Conservation (phyloP, 148 eudicot species). For the Amaranthus palmeri region DNA sequence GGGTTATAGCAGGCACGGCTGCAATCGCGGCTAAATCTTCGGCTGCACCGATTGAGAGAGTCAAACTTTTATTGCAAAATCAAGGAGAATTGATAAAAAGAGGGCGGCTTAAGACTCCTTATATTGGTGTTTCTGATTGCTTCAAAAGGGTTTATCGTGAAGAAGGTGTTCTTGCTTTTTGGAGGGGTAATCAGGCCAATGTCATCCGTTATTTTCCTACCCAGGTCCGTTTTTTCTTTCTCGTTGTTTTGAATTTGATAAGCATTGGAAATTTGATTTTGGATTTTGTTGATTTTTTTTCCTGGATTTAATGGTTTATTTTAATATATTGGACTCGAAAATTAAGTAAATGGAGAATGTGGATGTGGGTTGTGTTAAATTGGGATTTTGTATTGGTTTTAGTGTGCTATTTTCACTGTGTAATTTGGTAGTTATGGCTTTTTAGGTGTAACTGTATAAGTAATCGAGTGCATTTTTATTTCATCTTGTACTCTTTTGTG, state of each 20-base stretch:
- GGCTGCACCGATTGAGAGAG: constrained; percentile 95
- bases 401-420: too few species aligned
- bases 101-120: constrained; percentile 63
- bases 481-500: too few species aligned
- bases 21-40: constrained; percentile 71
- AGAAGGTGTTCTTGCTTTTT: constrained; percentile 70
- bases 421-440: too few species aligned
- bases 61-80: constrained; percentile 80
- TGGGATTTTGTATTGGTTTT: too few species aligned
- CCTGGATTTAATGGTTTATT: not conserved
- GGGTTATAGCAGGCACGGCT: constrained; percentile 76
- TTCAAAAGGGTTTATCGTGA: constrained; percentile 64
- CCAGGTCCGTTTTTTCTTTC: constrained; percentile 41
- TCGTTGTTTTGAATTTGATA: not conserved
- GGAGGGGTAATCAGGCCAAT: constrained; percentile 99
- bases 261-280: too few species aligned
- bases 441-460: too few species aligned
- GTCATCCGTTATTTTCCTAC: constrained; percentile 93
- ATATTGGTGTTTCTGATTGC: constrained; percentile 59
- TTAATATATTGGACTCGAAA: not conserved
- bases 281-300: not conserved
- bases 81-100: constrained; percentile 79
- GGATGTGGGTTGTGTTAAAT: not conserved
- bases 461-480: too few species aligned
- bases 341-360: not conserved